Base-by-base conservation (phyloP, 2,329 filamentous ascomycete species). In the Chalaropsis thielavioides region DNA sequence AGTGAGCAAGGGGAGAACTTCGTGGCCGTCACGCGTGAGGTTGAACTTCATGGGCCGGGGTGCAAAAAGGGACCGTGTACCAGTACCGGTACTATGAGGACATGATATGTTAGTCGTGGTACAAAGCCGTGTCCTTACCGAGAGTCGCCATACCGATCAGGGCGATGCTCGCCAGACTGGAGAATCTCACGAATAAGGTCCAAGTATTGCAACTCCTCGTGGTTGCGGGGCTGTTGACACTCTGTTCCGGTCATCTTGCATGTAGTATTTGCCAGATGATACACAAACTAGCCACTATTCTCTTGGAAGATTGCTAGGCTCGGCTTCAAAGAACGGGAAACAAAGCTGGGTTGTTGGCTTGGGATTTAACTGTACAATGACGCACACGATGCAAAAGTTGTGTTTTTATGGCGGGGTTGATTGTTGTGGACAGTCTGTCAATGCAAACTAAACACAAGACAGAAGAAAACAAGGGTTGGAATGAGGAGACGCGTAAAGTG, bases 161-260 rank as follows among this genome's bases (percentile, higher is more conserved):
- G 91, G 19, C 94, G 87, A 73, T 91, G 86, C 75, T 99, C 94
- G 71, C 94, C 94, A 31, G 83, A 77, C 17, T 84, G 78, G 17
- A 99, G 80, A 71, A 97, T 96, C 69, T 90, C 83, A 69, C 85
- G 87, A 68, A 97, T 90, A 31, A 99, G 82, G 71, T 92, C 82
- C 67, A 99, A 85, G 74, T 99, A 99, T 76, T 97, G 94, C 72
- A 91, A 80, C 77, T 99, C 94, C 78, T 97, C 92, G 72, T 96
- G 90, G 40, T 67, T 67, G 63, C 63, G 63, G 41, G 71, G 71
- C 27, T 69, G 61, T 38, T 66, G 51, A 10, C 67, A 62, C 40
- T 68, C 54, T 8, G 68, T 69, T 43, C 51, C 51, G 22, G 58
- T 19, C 67, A 68, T 68, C 17, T 17, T 56, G 15, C 63, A 22